Evolutionary conservation across 2,329 filamentous ascomycete species (phyloP), one percentile per base, ranked within the genome.

Genomic region (Sarocladium strictum): DNA sequence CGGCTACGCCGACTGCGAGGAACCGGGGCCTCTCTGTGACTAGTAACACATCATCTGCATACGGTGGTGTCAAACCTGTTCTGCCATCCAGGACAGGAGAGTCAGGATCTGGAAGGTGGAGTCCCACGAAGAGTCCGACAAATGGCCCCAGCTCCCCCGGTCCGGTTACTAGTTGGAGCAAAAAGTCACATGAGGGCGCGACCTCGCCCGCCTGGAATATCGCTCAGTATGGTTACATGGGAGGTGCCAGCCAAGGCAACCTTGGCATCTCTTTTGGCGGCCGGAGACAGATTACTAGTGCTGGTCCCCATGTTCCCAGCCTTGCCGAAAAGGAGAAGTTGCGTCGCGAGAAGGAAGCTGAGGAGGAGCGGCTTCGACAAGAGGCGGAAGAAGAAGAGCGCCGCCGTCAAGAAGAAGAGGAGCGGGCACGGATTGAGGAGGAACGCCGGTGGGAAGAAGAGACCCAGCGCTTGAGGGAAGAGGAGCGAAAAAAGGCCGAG

Each of bases 171-270:
- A 95, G 85, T 70, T 97, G 94, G 94, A 96, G 89, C 70, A 95
- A 84, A 68, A 89, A 81, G 69, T 80, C 82, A 54, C 90, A 97
- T 61, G 89, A 97, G 69, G 83, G 82, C 15, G 80, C 79, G 43
- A 97, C 92, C 1, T 79, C 86, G 24, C 94, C 94, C 0, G 94
- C 94, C 1, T 99, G 94, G 94, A 99, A 97, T 67, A 97, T 97
- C 62, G 88, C 92, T 55, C 94, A 99, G 67, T 99, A 99, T 67
- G 92, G 94, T 7, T 99, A 97, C 71, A 94, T 97, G 87, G 94
- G 94, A 56, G 94, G 94, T 50, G 94, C 94, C 24, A 97, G 90
- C 64, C 94, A 99, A 69, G 93, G 90, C 2, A 97, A 96, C 63
- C 84, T 97, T 58, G 94, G 94, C 17, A 90, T 99, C 62, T 84